Base-by-base conservation (phyloP, 148 eudicot genomes). In the Cornus suecica region DNA sequence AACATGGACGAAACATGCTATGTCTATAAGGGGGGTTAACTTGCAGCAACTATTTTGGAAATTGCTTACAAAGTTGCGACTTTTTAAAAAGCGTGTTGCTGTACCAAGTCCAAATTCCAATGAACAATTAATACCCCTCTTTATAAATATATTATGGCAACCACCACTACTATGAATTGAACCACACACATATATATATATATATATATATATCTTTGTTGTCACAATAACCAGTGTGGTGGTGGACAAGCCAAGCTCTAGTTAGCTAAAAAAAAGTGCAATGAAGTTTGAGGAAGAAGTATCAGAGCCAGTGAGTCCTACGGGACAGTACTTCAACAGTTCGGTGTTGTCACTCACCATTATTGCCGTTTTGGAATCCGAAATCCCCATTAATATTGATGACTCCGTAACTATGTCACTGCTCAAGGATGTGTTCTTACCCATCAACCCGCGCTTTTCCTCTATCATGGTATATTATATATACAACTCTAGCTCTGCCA, bases 391-490 rank as follows among this genome's bases (percentile, higher is more conserved):
- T n/a, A 74, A 84, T 29, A 80, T 37, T 37, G 42, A 37, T 6
- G 42, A 82, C 22, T 77, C 70, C 5, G 72, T 8, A 4, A 4
- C 65, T 32, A 10, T 72, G 22, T 7, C 34, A 0, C 66, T 81
- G 2, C 68, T 87, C n/a, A 54, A 45, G 27, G 75, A 78, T 25
- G 31, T 82, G 14, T 79, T 86, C 72, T 71, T 82, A 41, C 85
- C 87, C 20, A 78, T 82, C 42, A 87, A 84, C 37, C 86, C 84
- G 3, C 85, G 90, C 30, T 84, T 87, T 68, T 87, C 87, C 66
- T 87, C 90, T 0, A 54, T 87, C 76, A 87, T 87, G 89, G 89
- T 86, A 30, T n/a, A n/a, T n/a, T n/a, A n/a, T n/a, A n/a, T n/a
- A n/a, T n/a, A n/a, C n/a, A n/a, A n/a, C 48, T 3, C 63, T 20